Evolutionary conservation across 371 early-diverging fungal species (phyloP), one percentile per base, ranked within the genome.

Genomic region (Gilbertella persicaria): DNA sequence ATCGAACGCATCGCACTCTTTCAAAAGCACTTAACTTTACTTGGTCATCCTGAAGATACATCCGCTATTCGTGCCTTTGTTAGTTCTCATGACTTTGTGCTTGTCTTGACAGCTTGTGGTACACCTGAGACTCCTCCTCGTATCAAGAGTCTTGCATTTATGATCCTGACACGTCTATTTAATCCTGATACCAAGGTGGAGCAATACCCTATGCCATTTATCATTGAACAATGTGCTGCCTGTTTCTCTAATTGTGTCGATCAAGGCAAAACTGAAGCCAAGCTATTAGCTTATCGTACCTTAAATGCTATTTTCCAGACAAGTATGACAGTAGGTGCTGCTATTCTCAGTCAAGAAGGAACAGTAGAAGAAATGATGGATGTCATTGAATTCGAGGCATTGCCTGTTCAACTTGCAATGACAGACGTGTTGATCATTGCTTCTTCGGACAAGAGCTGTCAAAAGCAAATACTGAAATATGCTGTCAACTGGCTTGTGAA

Each of bases 311-410:
- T 90, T 19, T 86, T 90, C 39, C 84, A 88, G 39, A 75, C 82
- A 2, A 74, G 75, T 39, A 66, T 79, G 64, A 56, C 78, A n/a
- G 71, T 83, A 13, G 93, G 89, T 3, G 71, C 78, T 10, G 64
- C 69, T 4, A 80, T 91, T 23, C 55, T 93, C n/a, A 65, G 69
- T 45, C 77, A 78, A 33, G 80, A 80, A 16, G 88, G 89, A 0
- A 50, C 86, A 0, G 53, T 92, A 26, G 86, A 74, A 25, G 85
- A 87, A 17, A 73, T 90, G 48, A 75, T 89, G 74, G 91, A 91
- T 55, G 71, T 76, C 20, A 60, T 86, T 28, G 92, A 91, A 19
- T 80, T 82, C 58, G 92, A 90, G 49, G 60, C 76, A 3, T 73
- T 72, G 19, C 62, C 70, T 8, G 82, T 86, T 4, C 89, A 90